A percentile compares a stretch with the other conserved stretches of the same genome.
phyloP scores from a whole-genome alignment of 169 alveolate species.

The Sarcocystis neurona region DNA sequence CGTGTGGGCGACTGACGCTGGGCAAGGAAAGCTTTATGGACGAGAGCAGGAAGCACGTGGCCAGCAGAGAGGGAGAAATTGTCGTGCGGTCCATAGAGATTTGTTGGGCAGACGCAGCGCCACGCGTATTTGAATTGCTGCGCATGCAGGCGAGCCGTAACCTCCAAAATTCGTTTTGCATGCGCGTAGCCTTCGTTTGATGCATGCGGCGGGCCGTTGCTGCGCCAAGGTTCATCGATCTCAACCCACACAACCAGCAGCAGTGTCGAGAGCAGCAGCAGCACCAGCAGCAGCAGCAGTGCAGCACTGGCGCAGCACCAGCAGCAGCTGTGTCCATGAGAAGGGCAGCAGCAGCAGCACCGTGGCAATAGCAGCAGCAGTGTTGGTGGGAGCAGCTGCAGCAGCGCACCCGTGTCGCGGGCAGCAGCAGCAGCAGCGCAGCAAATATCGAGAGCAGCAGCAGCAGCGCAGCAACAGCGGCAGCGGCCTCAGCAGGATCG shows the following conservation, averaged over 20 bases:
- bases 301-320: not conserved
- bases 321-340: not conserved
- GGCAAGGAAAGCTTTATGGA: constrained; percentile 67
- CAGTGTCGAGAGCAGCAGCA: not conserved
- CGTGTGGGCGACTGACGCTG: constrained; percentile 51
- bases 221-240: not conserved
- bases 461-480: no score
- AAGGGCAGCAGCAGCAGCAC: no score
- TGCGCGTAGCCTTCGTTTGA: constrained; percentile 73
- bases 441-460: no score
- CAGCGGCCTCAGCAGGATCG: no score
- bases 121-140: constrained; percentile 44
- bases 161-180: constrained; percentile 69
- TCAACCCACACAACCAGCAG: not conserved
- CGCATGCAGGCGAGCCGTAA: constrained; percentile 50
- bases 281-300: not conserved
- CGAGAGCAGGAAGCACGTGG: constrained; percentile 72
- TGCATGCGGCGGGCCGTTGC: constrained; percentile 68
- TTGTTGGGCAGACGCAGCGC: constrained; percentile 68
- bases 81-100: constrained; percentile 72
- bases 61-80: constrained; percentile 57
- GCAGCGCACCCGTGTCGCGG: no score
- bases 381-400: no score
- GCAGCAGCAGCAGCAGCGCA: no score
- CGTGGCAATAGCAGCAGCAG: no score